Evolutionary conservation across 2,329 filamentous ascomycete genomes (phyloP), one percentile per base, ranked within the genome.

Genomic region (Diaporthe vexans): DNA sequence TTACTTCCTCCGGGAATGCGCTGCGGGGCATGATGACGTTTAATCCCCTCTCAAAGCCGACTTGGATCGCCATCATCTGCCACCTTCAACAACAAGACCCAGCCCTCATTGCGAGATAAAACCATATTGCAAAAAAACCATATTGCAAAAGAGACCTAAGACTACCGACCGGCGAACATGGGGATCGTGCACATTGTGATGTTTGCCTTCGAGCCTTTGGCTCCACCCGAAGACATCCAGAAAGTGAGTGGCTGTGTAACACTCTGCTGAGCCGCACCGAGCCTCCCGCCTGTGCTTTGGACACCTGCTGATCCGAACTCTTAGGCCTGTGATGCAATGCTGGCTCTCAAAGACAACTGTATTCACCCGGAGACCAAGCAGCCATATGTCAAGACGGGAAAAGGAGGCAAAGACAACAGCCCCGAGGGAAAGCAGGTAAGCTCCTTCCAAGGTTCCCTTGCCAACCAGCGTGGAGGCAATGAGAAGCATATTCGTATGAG

Each of bases 121-220:
- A 26, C 26, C 19, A n/a, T 9, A 19, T 13, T 6, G 4, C 33
- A 54, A 54, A 13, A n/a, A 52, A 15, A 26, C 26, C 19, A n/a
- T 9, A 19, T 13, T 6, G 4, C 33, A 54, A 54, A 13, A n/a
- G 37, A 15, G n/a, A n/a, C n/a, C 0, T n/a, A 6, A 19, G 19
- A 24, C 24, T 10, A 29, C 1, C 29, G n/a, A 19, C 2, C 37
- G 19, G 3, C n/a, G 2, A 76, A 35, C 4, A 93, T 93, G 91
- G 80, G 90, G 0, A 86, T 94, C 77, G 85, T 90, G n/a, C 93
- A 94, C 80, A 88, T 94, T 68, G 92, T 94, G 4, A 84, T 93
- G 35, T 92, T 94, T 78, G 86, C 90, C 75, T 93, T 93, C 85
- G 91, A 92, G 79, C 81, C 88, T 0, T 83, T 84, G 0, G 81